These are phyloP conservation scores for Trametes polyzona DNA, from an alignment of 1,284 basidiomycete genomes.

Conservation along the genomic window DNA sequence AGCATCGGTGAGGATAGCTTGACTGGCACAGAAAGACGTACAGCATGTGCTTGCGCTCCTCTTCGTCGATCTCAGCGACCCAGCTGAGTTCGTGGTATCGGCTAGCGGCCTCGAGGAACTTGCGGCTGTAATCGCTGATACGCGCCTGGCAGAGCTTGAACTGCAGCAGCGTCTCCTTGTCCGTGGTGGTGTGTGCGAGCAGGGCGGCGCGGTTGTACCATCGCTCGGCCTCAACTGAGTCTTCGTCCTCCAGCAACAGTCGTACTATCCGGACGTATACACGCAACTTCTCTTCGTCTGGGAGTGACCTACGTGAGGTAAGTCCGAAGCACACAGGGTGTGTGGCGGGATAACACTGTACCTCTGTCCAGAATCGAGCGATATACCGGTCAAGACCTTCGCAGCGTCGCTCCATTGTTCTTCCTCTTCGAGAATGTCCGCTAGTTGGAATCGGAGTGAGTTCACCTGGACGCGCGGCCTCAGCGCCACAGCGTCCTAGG, in stretches of 20 bases:
- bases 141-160: constrained; percentile 93
- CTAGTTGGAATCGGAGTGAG: constrained; percentile 82
- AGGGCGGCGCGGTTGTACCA: constrained; percentile 97
- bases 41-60: constrained; percentile 87
- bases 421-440: constrained; percentile 85
- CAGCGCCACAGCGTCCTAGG: constrained; percentile 12
- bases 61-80: constrained; percentile 86
- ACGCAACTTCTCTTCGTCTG: constrained; percentile 86
- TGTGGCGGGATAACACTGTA: constrained; percentile 37
- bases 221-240: constrained; percentile 92
- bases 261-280: constrained; percentile 95
- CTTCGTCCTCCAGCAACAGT: constrained; percentile 93
- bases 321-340: background rate
- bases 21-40: constrained; percentile 41
- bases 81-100: constrained; percentile 95
- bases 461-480: constrained; percentile 63
- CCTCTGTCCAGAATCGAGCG: constrained; percentile 91
- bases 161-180: constrained; percentile 78
- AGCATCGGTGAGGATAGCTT: background rate
- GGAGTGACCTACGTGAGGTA: constrained; percentile 54
- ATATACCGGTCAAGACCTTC: constrained; percentile 87
- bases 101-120: constrained; percentile 94
- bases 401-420: constrained; percentile 96
- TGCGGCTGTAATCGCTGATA: constrained; percentile 89
- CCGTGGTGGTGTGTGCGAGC: constrained; percentile 76